phyloP scores from a whole-genome alignment of 148 eudicot genomes.

The Cornus controversa region DNA sequence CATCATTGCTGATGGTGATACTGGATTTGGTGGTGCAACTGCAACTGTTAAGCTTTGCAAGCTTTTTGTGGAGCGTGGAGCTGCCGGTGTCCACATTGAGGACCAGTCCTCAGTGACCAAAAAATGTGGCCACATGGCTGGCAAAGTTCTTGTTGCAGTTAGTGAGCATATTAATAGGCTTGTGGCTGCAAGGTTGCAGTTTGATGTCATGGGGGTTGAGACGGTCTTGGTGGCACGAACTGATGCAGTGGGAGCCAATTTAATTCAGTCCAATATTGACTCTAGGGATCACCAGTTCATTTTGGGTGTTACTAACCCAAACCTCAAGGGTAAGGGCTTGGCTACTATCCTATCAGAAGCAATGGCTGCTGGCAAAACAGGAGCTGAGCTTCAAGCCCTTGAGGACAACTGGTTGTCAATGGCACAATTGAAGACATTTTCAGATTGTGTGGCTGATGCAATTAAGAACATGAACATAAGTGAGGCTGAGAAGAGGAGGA shows the following conservation, averaged over 20 bases:
- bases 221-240: conserved; percentile 72
- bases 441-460: conserved; percentile 49
- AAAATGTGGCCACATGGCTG: conserved; percentile 88
- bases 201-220: conserved; percentile 76
- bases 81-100: conserved; percentile 82
- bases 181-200: conserved; percentile 71
- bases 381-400: conserved; percentile 55
- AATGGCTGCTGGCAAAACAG: conserved; percentile 52
- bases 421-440: conserved; percentile 63
- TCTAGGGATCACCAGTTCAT: conserved; percentile 73
- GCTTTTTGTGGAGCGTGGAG: conserved; percentile 79
- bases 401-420: conserved; percentile 61
- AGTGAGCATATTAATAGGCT: conserved; percentile 73
- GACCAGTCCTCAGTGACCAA: conserved; percentile 81
- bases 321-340: conserved; percentile 42
- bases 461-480: conserved; percentile 40
- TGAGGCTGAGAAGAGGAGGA: conserved; percentile 54
- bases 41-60: conserved; percentile 84
- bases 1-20: conserved; percentile 80
- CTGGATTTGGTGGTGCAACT: conserved; percentile 84
- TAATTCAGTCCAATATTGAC: conserved; percentile 72
- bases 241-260: conserved; percentile 66
- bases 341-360: conserved; percentile 51
- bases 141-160: conserved; percentile 63
- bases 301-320: conserved; percentile 60